A percentile compares a stretch with the other conserved stretches of the same genome.
phyloP scores from a whole-genome alignment of 2,329 filamentous ascomycete genomes.

The Eurotiales sp. region DNA sequence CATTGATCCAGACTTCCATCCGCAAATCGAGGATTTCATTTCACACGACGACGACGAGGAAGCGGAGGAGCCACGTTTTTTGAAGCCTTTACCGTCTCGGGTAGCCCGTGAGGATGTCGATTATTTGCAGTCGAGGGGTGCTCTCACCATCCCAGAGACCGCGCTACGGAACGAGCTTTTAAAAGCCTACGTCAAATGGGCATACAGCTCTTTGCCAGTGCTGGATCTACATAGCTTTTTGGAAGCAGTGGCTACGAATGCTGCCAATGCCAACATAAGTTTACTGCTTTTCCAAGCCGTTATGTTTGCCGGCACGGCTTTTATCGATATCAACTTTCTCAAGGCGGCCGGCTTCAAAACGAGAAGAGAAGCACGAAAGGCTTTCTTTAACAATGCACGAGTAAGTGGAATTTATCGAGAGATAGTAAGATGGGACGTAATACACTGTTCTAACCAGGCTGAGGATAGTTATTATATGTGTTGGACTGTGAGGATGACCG shows the following conservation, averaged over 20 bases:
- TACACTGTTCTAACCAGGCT: neutral
- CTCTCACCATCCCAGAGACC: conserved; percentile 65
- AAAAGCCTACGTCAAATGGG: conserved; percentile 75
- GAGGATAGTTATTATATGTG: conserved; percentile 70
- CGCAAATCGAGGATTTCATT: conserved; percentile 32
- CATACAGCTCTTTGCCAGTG: conserved; percentile 87
- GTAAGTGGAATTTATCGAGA: conserved; percentile 59
- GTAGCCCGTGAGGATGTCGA: conserved; percentile 73
- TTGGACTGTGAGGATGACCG: conserved; percentile 88
- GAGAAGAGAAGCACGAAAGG: conserved; percentile 73
- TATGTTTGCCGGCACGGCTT: conserved; percentile 84
- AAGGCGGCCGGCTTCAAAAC: conserved; percentile 69
- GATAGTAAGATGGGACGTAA: too few relatives aligned
- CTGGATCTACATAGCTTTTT: conserved; percentile 61
- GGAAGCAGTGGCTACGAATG: conserved; percentile 54
- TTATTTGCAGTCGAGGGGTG: conserved; percentile 76
- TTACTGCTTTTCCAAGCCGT: conserved; percentile 85
- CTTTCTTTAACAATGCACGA: conserved; percentile 79
- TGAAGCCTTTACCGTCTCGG: conserved; percentile 70
- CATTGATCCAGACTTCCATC: conserved; percentile 37
- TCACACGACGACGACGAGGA: conserved; percentile 33
- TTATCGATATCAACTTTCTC: conserved; percentile 71
- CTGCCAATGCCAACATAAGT: conserved; percentile 68
- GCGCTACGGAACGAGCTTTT: conserved; percentile 72
- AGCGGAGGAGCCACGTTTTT: conserved; percentile 54